Percentiles rank a stretch among this genome's conserved stretches.
Conservation (phyloP, 2,329 filamentous ascomycete genomes). For the Fusarium poae region DNA sequence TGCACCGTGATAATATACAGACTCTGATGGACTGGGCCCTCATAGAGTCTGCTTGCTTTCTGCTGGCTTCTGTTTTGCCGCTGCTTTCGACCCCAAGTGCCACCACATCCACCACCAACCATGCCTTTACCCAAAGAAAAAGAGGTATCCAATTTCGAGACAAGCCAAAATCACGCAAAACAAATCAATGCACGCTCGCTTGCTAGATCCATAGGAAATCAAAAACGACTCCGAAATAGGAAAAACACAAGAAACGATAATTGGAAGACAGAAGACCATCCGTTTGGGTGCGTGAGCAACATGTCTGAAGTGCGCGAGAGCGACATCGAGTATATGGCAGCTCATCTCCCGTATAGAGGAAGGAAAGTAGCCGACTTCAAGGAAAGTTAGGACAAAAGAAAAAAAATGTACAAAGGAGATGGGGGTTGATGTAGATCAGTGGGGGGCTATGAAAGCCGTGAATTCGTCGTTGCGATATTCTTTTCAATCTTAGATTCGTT, state of each 20-base stretch:
- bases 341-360: slow-evolving; percentile 44
- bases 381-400: slow-evolving; percentile 41
- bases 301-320: slow-evolving; percentile 57
- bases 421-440: slow-evolving; percentile 17
- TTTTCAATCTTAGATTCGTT: slow-evolving; percentile 48
- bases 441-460: slow-evolving; percentile 35
- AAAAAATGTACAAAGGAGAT: slow-evolving; percentile 26
- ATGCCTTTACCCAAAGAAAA: slow-evolving; percentile 39
- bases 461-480: slow-evolving; percentile 55
- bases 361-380: slow-evolving; percentile 46
- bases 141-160: slow-evolving; percentile 47
- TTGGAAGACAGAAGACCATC: slow-evolving; percentile 53
- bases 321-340: slow-evolving; percentile 51
- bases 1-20: slow-evolving; percentile 40
- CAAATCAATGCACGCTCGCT: slow-evolving; percentile 54
- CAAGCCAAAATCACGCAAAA: slow-evolving; percentile 51
- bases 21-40: slow-evolving; percentile 47
- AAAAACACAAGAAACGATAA: slow-evolving; percentile 51
- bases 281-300: slow-evolving; percentile 64
- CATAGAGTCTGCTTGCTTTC: slow-evolving; percentile 46
- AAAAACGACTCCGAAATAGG: slow-evolving; percentile 50
- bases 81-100: slow-evolving; percentile 24
- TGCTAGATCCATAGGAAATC: slow-evolving; percentile 54
- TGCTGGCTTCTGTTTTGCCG: slow-evolving; percentile 43
- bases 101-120: slow-evolving; percentile 23